Base-by-base conservation (phyloP, 2,329 filamentous ascomycete species). In the Kalmusia sp. region DNA sequence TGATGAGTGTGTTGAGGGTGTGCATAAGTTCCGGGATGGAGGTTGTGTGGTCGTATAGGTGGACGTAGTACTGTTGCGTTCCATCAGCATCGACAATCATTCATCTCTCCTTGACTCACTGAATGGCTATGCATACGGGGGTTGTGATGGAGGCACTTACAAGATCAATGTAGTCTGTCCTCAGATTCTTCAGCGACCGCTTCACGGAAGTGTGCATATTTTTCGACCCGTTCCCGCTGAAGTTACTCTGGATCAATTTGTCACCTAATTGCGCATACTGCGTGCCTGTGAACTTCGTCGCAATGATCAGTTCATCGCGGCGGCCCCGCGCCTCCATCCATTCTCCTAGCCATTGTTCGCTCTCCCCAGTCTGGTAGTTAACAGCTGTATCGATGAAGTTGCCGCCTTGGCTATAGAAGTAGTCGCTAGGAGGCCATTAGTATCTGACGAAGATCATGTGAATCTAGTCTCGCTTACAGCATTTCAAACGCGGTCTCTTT, bases 381-480 rank as follows among this genome's bases (percentile, higher is more conserved):
- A 71, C 71, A 6, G 74, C 72, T 5, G 87, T 90, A 69, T 91
- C 89, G 65, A 91, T 87, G 71, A 91, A 91, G 74, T 91, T 91
- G 21, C 89, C 88, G 3, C 86, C 86, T 0, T 86, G 80, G 5
- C 82, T 80, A 82, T 81, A 84, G 73, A 84, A 91, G 66, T 82
- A 84, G 64, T 91, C 87, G 7, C n/a, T n/a, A n/a, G n/a, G n/a
- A n/a, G n/a, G n/a, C n/a, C n/a, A n/a, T n/a, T n/a, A n/a, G n/a
- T n/a, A n/a, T n/a, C n/a, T n/a, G n/a, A n/a, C n/a, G n/a, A n/a
- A n/a, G n/a, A n/a, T n/a, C n/a, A n/a, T n/a, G n/a, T n/a, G n/a
- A n/a, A n/a, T n/a, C n/a, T n/a, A n/a, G n/a, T n/a, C n/a, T n/a
- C n/a, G n/a, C n/a, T n/a, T n/a, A n/a, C n/a, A 91, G 79, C 22